Base-by-base conservation (phyloP, 2,329 filamentous ascomycete genomes). In the Pyricularia sp. region DNA sequence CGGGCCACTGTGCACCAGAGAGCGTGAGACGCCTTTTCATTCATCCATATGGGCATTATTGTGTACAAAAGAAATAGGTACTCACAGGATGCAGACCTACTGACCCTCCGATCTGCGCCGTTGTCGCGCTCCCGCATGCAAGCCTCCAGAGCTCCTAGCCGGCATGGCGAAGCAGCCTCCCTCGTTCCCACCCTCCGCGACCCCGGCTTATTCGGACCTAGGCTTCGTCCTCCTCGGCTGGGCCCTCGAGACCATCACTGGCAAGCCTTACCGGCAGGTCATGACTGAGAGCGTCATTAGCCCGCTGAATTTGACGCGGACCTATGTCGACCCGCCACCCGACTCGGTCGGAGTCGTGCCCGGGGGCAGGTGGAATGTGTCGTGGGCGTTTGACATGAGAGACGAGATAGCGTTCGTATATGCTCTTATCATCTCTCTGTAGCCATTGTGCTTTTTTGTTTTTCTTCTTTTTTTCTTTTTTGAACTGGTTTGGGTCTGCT, bases 151-250 rank as follows among this genome's bases (percentile, higher is more conserved):
- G 64, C 69, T 69, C 1, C 72, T 70, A 42, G 64, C 61, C 2
- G 68, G 66, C 1, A 63, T 71, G 1, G 33, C 65, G 42, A 71
- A 73, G 10, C 65, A 67, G 1, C 72, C 78, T 7, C 78, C 78
- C 0, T 75, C 77, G 0, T 77, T 76, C 42, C 70, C 75, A 0
- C 74, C 78, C 0, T 78, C 75, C 20, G 74, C 73, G 2, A 80
- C 79, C 0, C 78, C 79, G 1, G 72, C 74, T 0, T 81, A 81
- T 42, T 80, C 79, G 0, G 79, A 81, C 61, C 72, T 78, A 20
- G 78, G 76, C 2, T 81, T 77, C 69, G 75, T 77, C 3, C 73
- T 81, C n/a, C 73, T 81, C 0, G 73, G 74, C 11, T 78, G 77
- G 65, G 76, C 78, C 0, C 71, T 81, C 0, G 79, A 81, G 70